Percentiles rank a stretch among this genome's conserved stretches.
Evolutionary conservation across 805 yeast genomes (phyloP).

Genomic region (Cyberlindnera misumaiensis): DNA sequence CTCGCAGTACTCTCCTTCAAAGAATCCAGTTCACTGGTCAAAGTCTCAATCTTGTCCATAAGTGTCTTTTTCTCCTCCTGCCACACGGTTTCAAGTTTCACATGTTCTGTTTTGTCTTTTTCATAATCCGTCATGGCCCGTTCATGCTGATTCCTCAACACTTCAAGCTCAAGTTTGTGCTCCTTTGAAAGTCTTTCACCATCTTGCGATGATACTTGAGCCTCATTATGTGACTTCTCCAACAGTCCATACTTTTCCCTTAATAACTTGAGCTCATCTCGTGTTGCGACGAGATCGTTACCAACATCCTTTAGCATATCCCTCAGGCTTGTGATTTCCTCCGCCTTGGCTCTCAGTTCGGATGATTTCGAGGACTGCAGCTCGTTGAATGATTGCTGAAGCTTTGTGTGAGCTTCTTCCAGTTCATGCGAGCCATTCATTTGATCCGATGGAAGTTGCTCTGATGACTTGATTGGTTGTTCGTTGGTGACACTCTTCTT

Average conservation of each 20-base stretch:
- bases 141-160: conserved; percentile 28
- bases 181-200: conserved; percentile 13
- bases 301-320: conserved; percentile 79
- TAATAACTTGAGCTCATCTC: conserved; percentile 45
- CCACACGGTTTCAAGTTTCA: conserved; percentile 9
- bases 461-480: conserved; percentile 20
- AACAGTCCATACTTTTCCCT: conserved; percentile 11
- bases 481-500: conserved; percentile 7
- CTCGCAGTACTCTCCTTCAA: not conserved
- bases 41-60: conserved; percentile 9
- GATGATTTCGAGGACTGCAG: conserved; percentile 14
- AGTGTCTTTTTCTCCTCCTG: conserved; percentile 18
- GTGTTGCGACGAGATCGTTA: conserved; percentile 67
- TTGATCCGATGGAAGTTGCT: conserved; percentile 7
- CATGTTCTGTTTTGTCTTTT: conserved; percentile 15
- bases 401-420: not conserved
- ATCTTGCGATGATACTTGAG: conserved; percentile 1
- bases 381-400: conserved; percentile 6
- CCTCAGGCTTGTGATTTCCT: conserved; percentile 61
- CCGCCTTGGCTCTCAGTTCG: conserved; percentile 36
- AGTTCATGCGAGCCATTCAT: not conserved
- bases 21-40: not conserved
- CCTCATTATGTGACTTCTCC: conserved; percentile 2
- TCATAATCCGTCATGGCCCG: conserved; percentile 8
- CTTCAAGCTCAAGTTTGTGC: conserved; percentile 22